Base-by-base conservation (phyloP, 768 basidiomycete genomes). In the Phlebiopsis gigantea region DNA sequence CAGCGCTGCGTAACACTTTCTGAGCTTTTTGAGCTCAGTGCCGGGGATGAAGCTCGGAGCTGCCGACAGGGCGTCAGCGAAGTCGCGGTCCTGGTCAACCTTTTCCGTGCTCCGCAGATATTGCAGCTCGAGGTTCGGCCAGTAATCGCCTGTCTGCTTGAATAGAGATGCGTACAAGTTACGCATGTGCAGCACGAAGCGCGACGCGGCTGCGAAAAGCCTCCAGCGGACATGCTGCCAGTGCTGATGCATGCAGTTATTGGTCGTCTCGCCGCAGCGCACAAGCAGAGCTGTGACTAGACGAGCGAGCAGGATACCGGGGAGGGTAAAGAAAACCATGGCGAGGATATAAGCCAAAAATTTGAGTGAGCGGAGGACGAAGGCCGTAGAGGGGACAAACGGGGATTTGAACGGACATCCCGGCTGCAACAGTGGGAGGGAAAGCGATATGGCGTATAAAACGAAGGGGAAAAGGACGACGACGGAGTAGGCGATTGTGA, bases 401-500 rank as follows among this genome's bases (percentile, higher is more conserved):
- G 58, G 58, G 4, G 53, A 48, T 34, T 59, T 59, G 50, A 56
- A 56, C 17, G 58, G 58, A 26, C 46, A 50, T 12, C 41, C 15
- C 1, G 46, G 30, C 15, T 19, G 34, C 17, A 56, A 46, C 4
- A 55, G 17, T 14, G 58, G 58, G 1, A 47, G 14, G 28, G 51
- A 4, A 5, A 45, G 43, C 5, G 43, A 47, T 24, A 41, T 15
- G 25, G 49, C 26, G 42, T 46, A 57, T 19, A 49, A 24, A 10
- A 53, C 39, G 25, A 59, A 43, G 2, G 55, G n/a, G 12, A 61
- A 8, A 24, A 51, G 49, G 2, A 49, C 31, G 19, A 57, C 19
- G 24, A 50, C 42, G 15, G 47, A 26, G 24, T 41, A 54, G 5
- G 56, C 41, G 15, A 29, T 57, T 21, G 50, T 47, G 22, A 61